Evolutionary conservation across 805 yeast genomes (phyloP).

Genomic region (Debaryomyces prosopidis): DNA sequence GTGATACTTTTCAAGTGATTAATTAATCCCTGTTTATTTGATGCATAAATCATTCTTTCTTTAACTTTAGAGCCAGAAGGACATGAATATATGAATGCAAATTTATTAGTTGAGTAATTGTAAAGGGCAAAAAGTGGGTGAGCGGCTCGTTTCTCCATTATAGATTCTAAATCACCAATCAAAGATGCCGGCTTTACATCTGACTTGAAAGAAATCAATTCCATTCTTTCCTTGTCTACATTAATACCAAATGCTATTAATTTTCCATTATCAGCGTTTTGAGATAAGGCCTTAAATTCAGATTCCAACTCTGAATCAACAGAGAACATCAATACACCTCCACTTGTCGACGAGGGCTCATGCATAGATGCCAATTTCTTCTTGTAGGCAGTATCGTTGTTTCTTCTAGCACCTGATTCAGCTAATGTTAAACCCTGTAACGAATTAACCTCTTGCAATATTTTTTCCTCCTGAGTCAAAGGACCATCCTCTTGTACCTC

Average conservation of each 20-base stretch:
- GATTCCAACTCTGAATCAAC: conserved; percentile 26
- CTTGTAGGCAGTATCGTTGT: conserved; percentile 16
- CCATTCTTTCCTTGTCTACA: conserved; percentile 42
- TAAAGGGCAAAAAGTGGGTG: conserved; percentile 62
- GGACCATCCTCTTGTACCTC: conserved; percentile 37
- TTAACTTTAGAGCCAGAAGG: conserved; percentile 89
- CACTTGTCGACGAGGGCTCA: conserved; percentile 5
- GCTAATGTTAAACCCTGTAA: conserved; percentile 31
- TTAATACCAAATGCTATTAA: conserved; percentile 56
- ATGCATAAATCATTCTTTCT: conserved; percentile 91
- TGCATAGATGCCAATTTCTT: conserved; percentile 39
- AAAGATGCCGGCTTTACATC: conserved; percentile 20
- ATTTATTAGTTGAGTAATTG: conserved; percentile 36
- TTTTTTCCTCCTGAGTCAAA: conserved; percentile 59
- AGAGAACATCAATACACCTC: conserved; percentile 21
- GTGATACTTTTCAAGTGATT: conserved; percentile 44
- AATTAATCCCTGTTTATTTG: conserved; percentile 66
- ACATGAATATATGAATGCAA: conserved; percentile 76
- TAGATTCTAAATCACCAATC: conserved; percentile 16
- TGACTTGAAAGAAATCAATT: conserved; percentile 18
- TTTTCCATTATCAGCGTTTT: conserved; percentile 11
- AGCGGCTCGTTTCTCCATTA: conserved; percentile 26
- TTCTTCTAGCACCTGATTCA: conserved; percentile 8
- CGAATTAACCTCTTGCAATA: conserved; percentile 44
- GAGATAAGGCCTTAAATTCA: conserved; percentile 21